Evolutionary conservation across 352 stramenopile genomes (phyloP), one percentile per base, ranked within the genome.

Genomic region (Pythium angustatum): DNA sequence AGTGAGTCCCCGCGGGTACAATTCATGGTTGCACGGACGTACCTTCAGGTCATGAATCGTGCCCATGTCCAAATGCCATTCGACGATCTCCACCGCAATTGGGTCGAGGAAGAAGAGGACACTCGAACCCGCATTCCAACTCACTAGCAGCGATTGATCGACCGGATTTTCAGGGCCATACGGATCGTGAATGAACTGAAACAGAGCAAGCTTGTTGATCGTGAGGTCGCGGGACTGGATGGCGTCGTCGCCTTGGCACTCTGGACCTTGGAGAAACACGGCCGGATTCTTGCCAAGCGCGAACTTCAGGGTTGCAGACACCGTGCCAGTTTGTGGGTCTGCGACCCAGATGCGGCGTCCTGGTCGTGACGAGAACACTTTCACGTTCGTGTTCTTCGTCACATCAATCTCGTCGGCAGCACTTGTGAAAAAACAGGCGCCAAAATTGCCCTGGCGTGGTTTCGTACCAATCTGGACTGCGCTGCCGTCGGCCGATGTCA

Each of bases 61-160:
- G 17, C 87, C 87, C 41, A 96, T 73, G 69, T 96, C 87, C 30
- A 96, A 62, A 65, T 96, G 87, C 84, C 87, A 94, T 56, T 96
- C 87, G 7, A 93, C 81, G 33, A 96, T 91, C 66, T 96, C 85
- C 3, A 94, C 85, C 0, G 78, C 81, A 47, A 88, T 82, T 3
- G 87, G 87, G 36, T 96, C 85, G 19, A 96, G 58, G 47, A 96
- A 89, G 61, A 96, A 93, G 3, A 96, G 38, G 8, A 92, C 84
- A 30, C 83, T 92, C 15, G 84, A 88, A 22, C 86, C 86, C 14
- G 85, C 45, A 26, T 90, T 91, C 87, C 87, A 96, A 57, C 87
- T 96, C 22, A 93, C 73, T 2, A 96, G 72, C 14, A 91, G 73
- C 49, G 85, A 79, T 22, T 62, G 72, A 21, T 77, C 73, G 9